phyloP scores from a whole-genome alignment of 305 asterid genomes.

The Solanum hybrid region DNA sequence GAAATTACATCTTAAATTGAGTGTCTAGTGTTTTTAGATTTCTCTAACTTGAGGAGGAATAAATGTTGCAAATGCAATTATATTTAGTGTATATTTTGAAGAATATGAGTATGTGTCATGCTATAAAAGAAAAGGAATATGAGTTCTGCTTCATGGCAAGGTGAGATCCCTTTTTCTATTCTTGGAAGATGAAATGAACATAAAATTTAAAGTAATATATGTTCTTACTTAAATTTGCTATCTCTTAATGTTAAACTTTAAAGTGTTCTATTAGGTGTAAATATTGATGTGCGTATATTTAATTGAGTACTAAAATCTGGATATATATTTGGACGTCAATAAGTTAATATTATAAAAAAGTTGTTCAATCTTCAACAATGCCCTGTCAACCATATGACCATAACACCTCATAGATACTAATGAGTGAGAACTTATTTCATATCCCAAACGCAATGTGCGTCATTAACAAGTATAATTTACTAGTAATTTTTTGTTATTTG shows the following conservation, averaged over 20 bases:
- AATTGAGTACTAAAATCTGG: not conserved
- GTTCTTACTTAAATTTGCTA: not conserved
- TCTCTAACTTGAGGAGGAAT: not conserved
- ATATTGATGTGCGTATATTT: too few species aligned
- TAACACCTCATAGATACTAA: not conserved
- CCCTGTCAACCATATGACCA: not conserved
- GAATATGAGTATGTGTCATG: not conserved
- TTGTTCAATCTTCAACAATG: not conserved
- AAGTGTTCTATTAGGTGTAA: not conserved
- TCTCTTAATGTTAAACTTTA: too few species aligned
- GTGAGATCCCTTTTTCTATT: not conserved
- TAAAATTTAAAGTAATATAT: too few species aligned
- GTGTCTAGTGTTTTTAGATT: not conserved
- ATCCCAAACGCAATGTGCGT: not conserved
- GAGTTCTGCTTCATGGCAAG: not conserved
- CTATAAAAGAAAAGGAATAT: not conserved
- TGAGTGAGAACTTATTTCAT: not conserved
- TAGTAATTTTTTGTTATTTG: not conserved
- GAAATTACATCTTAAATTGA: not conserved
- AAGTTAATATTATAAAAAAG: not conserved
- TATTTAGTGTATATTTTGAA: not conserved
- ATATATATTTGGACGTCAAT: not conserved
- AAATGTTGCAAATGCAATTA: not conserved
- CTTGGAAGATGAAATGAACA: not conserved
- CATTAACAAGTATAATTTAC: not conserved